Percentiles rank a stretch among this genome's conserved stretches.
Evolutionary conservation across 805 yeast species (phyloP).

Genomic region (Yarrowia sp.): DNA sequence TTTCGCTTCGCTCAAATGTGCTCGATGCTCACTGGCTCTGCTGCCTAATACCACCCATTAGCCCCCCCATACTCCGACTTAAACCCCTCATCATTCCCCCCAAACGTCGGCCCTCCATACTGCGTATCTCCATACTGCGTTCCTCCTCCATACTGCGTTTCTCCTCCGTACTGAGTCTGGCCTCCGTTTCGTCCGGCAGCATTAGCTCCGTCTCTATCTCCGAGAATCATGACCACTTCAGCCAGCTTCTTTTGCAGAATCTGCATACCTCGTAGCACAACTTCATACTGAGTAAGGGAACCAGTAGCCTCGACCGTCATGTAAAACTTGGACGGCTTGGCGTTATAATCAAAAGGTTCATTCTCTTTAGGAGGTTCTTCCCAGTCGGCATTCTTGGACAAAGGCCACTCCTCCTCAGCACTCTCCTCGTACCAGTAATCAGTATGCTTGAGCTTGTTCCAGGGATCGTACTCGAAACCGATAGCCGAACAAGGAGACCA

Average conservation of each 20-base stretch:
- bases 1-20: too few relatives aligned
- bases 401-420: constrained; percentile 92
- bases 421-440: constrained; percentile 95
- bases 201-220: constrained; percentile 34
- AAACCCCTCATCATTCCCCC: constrained; percentile 11
- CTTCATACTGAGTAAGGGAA: constrained; percentile 81
- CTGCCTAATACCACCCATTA: constrained; percentile 17
- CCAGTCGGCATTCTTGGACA: constrained; percentile 82
- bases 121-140: constrained; percentile 25
- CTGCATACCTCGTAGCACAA: constrained; percentile 77
- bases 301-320: constrained; percentile 93
- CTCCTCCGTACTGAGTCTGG: constrained; percentile 22
- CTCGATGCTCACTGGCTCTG: too few relatives aligned
- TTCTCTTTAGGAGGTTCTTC: constrained; percentile 92
- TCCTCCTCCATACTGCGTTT: constrained; percentile 25
- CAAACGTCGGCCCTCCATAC: constrained; percentile 22
- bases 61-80: constrained; percentile 1
- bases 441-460: constrained; percentile 95
- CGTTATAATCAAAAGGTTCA: constrained; percentile 79
- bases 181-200: constrained; percentile 9
- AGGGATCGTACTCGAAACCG: constrained; percentile 98
- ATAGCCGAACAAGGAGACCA: constrained; percentile 97
- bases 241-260: constrained; percentile 90
- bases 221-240: constrained; percentile 70
- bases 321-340: constrained; percentile 78